Evolutionary conservation across 2,329 filamentous ascomycete species (phyloP), one percentile per base, ranked within the genome.

Genomic region (Hymenoscyphus occultus): DNA sequence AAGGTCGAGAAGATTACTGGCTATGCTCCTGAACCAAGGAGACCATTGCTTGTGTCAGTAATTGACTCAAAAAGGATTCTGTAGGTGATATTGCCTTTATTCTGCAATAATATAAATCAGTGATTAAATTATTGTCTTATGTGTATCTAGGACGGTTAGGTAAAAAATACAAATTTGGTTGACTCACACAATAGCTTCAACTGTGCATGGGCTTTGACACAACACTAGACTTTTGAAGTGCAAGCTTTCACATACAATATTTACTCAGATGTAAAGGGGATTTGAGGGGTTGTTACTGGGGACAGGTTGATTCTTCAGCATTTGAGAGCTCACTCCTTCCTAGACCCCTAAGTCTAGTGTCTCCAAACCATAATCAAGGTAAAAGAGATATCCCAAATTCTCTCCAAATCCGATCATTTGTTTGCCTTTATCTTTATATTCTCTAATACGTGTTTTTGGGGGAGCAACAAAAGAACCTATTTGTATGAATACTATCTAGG

Each of bases 21-120:
- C 60, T 78, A 76, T 61, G 9, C 76, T 74, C 66, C 77, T 74
- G 60, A 68, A 1, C 77, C 78, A 60, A 79, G 74, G 12, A 78
- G 69, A 32, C 77, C 77, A 2, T 75, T 77, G 56, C n/a, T 39
- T 1, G 7, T 28, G 54, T 56, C 31, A 74, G 74, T 59, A 61
- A 62, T 51, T 35, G 62, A 28, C 3, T 28, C 28, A 28, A 28
- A 28, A 28, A 48, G 60, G 39, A 13, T 45, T 63, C 32, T 19
- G n/a, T 51, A 51, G 16, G 6, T 51, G 16, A 4, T 42, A 28
- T 5, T 42, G 14, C n/a, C 40, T 10, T 12, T 42, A 13, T 42
- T 42, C 40, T 42, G 40, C 40, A 42, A 42, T 42, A 42, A 13
- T 42, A 14, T 5, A 16, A 42, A 42, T 16, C 14, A 13, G 16